These are phyloP conservation scores for Boletellus emodensis DNA, from an alignment of 768 basidiomycete genomes.

Conservation along the genomic window DNA sequence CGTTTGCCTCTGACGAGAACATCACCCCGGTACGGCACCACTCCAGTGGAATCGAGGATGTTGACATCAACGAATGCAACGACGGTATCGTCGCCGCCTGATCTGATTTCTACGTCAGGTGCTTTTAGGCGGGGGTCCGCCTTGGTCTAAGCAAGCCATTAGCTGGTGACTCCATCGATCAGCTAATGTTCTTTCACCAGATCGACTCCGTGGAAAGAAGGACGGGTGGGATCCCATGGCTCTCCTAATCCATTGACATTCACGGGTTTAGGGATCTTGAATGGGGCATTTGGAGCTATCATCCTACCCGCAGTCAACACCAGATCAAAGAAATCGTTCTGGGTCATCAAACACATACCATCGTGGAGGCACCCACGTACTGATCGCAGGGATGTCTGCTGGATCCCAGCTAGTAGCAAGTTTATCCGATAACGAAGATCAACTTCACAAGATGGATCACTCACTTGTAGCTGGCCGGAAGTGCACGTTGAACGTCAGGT, in stretches of 20 bases:
- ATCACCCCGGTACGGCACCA: constrained; percentile 31
- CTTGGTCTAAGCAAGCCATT: constrained; percentile 15
- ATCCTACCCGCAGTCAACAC: constrained; percentile 14
- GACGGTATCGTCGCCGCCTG: constrained; percentile 16
- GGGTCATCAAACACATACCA: constrained; percentile 9
- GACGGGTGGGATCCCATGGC: constrained; percentile 17
- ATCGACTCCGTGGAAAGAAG: constrained; percentile 23
- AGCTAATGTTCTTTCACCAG: constrained; percentile 9
- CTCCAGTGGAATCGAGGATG: constrained; percentile 35
- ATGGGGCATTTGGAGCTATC: constrained; percentile 8
- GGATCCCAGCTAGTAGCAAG: constrained; percentile 19
- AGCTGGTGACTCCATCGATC: neutral
- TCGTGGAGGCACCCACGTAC: constrained; percentile 27
- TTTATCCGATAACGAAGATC: neutral
- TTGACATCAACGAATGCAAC: constrained; percentile 29
- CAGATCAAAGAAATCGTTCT: neutral
- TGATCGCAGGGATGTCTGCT: constrained; percentile 18
- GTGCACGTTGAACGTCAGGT: constrained; percentile 17
- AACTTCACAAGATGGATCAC: neutral
- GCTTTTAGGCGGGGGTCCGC: constrained; percentile 19
- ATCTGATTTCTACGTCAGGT: constrained; percentile 23
- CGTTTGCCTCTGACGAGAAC: constrained; percentile 31
- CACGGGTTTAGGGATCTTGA: neutral
- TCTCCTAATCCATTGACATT: constrained; percentile 24
- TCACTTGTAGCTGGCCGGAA: constrained; percentile 17